Base-by-base conservation (phyloP, 2,329 filamentous ascomycete genomes). In the Penicillium sp. region DNA sequence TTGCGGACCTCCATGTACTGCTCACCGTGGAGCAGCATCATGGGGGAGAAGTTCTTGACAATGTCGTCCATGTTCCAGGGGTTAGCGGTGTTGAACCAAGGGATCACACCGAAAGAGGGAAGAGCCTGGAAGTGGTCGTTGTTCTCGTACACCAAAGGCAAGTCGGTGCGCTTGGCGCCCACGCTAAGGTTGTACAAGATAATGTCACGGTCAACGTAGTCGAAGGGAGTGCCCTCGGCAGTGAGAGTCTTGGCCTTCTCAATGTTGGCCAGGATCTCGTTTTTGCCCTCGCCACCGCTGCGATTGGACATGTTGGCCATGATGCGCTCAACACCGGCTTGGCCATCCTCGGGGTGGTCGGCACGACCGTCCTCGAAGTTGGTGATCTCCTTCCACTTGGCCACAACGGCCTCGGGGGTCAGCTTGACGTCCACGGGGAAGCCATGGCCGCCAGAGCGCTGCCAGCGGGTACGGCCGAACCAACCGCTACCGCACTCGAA, bases 21-120 rank as follows among this genome's bases (percentile, higher is more conserved):
- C 83, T 99, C 95, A 74, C 95, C 95, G 81, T 99, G 95, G 25
- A 99, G 89, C 53, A 99, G 87, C 92, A 97, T 97, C 92, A 96
- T 97, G 63, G 93, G 94, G 39, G 87, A 92, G 83, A 97, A 99
- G 84, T 98, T 96, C 76, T 93, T 92, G 31, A 98, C 90, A 62
- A 99, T 85, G 58, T 93, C 87, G 72, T 88, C 86, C 70, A 95
- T 84, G 76, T 83, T 87, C 82, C 90, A 98, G 31, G 94, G 91
- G 62, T 88, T 82, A 67, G 90, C 84, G 61, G 92, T 89, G 79
- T 90, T 90, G 81, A 98, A 97, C 70, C 88, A 90, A n/a, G 95
- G 95, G 70, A 99, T 89, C 63, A 98, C 95, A 75, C 93, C 95
- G 72, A 91, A 99, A n/a, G 92, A 96, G 55, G 95, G 95, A 55